A percentile compares a stretch with the other conserved stretches of the same genome.
phyloP scores from a whole-genome alignment of 371 early-diverging fungal species.

The Globomyces sp. region DNA sequence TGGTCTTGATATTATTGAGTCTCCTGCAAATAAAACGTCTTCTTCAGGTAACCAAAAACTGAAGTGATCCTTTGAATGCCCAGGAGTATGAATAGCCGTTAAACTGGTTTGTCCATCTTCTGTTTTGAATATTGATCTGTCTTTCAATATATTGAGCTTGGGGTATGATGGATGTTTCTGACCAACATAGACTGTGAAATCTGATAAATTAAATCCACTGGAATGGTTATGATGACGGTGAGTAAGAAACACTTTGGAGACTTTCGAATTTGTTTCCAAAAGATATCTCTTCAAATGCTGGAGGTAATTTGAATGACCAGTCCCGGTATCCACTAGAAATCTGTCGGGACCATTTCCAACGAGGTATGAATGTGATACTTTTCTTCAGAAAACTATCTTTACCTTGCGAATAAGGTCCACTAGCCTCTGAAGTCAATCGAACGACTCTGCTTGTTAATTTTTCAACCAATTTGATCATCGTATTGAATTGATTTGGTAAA shows the following conservation, averaged over 20 bases:
- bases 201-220: conserved; percentile 3
- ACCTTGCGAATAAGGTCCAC: background rate
- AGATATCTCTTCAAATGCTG: background rate
- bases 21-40: conserved; percentile 1
- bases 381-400: background rate
- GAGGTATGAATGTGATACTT: background rate
- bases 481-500: too few species aligned
- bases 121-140: background rate
- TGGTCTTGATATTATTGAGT: background rate
- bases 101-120: background rate
- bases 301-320: conserved; percentile 1
- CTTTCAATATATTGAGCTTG: background rate
- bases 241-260: background rate
- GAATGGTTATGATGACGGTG: conserved; percentile 4
- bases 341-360: conserved; percentile 9
- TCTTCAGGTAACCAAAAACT: background rate
- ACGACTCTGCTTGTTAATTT: background rate
- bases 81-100: background rate
- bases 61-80: background rate
- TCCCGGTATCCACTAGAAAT: conserved; percentile 4
- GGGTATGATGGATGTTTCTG: conserved; percentile 1
- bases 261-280: background rate
- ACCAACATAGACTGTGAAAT: background rate
- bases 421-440: background rate
- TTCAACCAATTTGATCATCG: background rate